Conservation (phyloP, 2,329 filamentous ascomycete genomes). For the Aspergillus piperis region DNA sequence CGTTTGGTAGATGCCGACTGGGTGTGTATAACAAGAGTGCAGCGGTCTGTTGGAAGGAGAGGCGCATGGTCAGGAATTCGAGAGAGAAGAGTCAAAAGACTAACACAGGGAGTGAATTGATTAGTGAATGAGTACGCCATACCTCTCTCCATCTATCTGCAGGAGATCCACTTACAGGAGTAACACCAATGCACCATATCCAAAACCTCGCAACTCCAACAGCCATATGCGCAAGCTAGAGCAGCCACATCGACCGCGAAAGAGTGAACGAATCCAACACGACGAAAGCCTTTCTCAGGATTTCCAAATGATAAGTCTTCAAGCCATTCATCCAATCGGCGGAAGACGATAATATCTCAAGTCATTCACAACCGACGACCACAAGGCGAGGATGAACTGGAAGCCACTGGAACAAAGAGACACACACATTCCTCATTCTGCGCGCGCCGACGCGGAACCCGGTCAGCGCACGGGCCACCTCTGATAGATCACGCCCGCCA, state of each 20-base stretch:
- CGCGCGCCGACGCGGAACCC: not conserved
- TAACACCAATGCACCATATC: constrained; percentile 6
- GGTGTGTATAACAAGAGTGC: not conserved
- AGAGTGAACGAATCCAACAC: not conserved
- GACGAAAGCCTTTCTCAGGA: not conserved
- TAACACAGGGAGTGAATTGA: not conserved
- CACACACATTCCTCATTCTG: not conserved
- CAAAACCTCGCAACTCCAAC: not conserved
- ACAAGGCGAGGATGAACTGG: too few species aligned
- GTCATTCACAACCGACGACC: too few species aligned
- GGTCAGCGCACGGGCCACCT: not conserved
- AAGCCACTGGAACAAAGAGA: too few species aligned
- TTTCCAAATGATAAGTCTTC: not conserved
- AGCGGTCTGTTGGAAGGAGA: not conserved
- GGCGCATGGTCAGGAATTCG: not conserved
- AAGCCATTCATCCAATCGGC: not conserved
- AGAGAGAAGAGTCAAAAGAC: not conserved
- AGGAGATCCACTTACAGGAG: not conserved
- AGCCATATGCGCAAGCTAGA: not conserved
- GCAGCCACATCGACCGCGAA: not conserved
- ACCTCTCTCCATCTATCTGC: not conserved
- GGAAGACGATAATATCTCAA: not conserved
- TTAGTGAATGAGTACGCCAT: not conserved
- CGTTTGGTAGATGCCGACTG: not conserved
- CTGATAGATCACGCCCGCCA: not conserved